phyloP scores from a whole-genome alignment of 2,329 filamentous ascomycete species.

The Blastomyces emzantsi region DNA sequence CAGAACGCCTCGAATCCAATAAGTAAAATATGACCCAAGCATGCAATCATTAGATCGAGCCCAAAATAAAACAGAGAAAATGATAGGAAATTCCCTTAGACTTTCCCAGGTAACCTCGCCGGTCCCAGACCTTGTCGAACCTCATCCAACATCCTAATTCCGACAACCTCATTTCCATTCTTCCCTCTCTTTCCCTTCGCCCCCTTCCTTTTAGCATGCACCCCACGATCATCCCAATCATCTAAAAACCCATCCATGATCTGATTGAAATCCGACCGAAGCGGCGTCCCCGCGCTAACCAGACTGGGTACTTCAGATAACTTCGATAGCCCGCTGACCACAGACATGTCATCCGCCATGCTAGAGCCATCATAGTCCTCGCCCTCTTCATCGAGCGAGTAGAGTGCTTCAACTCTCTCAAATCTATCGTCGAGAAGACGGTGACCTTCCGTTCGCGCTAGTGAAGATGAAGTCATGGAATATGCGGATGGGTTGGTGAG shows the following conservation, averaged over 20 bases:
- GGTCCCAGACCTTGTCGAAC: constrained; percentile 72
- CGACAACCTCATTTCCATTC: constrained; percentile 70
- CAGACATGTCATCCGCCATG: constrained; percentile 35
- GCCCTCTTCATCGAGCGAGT: constrained; percentile 52
- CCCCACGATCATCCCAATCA: constrained; percentile 41
- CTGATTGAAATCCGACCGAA: constrained; percentile 71
- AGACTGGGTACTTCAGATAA: constrained; percentile 54
- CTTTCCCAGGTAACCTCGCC: constrained; percentile 49
- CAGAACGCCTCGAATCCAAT: not conserved
- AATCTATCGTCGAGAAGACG: constrained; percentile 81
- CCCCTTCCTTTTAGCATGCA: constrained; percentile 36
- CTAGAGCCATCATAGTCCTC: constrained; percentile 38
- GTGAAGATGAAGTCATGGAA: constrained; percentile 83
- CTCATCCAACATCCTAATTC: constrained; percentile 84
- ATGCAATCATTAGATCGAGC: constrained; percentile 3
- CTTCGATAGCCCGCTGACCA: constrained; percentile 34
- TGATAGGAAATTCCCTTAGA: constrained; percentile 5
- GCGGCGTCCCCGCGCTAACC: constrained; percentile 41
- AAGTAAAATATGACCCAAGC: not conserved
- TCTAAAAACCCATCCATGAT: constrained; percentile 92
- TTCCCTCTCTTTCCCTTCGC: constrained; percentile 55
- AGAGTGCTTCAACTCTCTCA: constrained; percentile 80
- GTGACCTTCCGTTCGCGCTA: constrained; percentile 80
- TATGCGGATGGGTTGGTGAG: constrained; percentile 79
- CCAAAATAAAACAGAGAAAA: not conserved